Evolutionary conservation across 345 rosid species (phyloP).

Genomic region (Lepidium didymum): DNA sequence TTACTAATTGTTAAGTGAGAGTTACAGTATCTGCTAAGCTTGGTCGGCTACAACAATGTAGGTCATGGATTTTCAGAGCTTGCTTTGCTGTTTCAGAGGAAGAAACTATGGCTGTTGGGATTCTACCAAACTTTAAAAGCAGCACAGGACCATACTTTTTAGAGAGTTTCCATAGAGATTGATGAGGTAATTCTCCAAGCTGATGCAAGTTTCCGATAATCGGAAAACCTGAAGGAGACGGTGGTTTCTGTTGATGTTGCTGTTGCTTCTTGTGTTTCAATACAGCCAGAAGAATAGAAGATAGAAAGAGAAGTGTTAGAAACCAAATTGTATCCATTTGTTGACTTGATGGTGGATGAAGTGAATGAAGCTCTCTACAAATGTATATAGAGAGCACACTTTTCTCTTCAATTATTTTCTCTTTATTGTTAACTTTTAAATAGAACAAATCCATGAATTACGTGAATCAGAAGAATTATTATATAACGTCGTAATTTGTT

Average conservation of each 20-base stretch:
- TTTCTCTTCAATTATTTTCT: too few species aligned
- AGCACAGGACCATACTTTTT: constrained; percentile 24
- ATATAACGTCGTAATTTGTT: too few species aligned
- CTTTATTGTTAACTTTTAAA: too few species aligned
- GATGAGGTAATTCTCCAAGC: constrained; percentile 18
- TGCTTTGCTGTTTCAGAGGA: constrained; percentile 5
- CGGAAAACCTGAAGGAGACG: constrained; percentile 13
- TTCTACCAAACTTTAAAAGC: constrained; percentile 18
- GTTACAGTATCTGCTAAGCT: neutral
- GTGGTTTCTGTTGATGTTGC: neutral
- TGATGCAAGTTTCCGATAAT: constrained; percentile 30
- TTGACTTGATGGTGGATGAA: neutral
- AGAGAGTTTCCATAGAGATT: constrained; percentile 21
- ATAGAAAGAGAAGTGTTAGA: neutral
- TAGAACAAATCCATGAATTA: too few species aligned
- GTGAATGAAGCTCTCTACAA: neutral
- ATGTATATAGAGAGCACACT: too few species aligned
- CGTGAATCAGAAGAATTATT: too few species aligned
- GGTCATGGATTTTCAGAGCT: neutral
- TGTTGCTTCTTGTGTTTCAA: neutral
- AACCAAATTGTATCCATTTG: neutral
- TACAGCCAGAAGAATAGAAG: neutral
- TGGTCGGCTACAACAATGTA: constrained; percentile 8
- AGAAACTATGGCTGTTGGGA: constrained; percentile 18
- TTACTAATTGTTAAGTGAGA: neutral